These are phyloP conservation scores for Penicillium daleae DNA, from an alignment of 495 filamentous ascomycete genomes.

Conservation along the genomic window DNA sequence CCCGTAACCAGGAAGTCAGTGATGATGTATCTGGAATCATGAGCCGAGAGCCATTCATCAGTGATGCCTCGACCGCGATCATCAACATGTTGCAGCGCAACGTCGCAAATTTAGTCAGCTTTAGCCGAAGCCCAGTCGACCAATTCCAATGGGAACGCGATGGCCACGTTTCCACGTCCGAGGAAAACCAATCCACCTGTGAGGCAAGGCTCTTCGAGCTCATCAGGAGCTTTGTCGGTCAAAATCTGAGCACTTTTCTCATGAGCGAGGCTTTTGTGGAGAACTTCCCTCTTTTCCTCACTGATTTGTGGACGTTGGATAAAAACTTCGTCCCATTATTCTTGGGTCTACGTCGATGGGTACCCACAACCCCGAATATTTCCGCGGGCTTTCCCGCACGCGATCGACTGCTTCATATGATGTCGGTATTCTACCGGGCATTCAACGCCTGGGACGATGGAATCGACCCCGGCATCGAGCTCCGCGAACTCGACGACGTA, in stretches of 20 bases:
- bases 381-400: constrained; percentile 58
- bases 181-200: constrained; percentile 40
- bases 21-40: constrained; percentile 43
- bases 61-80: constrained; percentile 39
- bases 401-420: constrained; percentile 48
- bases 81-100: constrained; percentile 44
- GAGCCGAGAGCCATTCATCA: constrained; percentile 47
- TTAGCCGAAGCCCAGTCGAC: constrained; percentile 61
- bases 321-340: constrained; percentile 55
- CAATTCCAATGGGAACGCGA: constrained; percentile 63
- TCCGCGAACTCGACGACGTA: constrained; percentile 59
- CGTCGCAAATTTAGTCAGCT: constrained; percentile 58
- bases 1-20: constrained; percentile 38
- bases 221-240: constrained; percentile 57
- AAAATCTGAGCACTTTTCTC: constrained; percentile 53
- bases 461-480: constrained; percentile 47
- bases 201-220: constrained; percentile 58
- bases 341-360: constrained; percentile 55
- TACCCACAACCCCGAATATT: constrained; percentile 53
- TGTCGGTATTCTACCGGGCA: constrained; percentile 55
- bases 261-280: constrained; percentile 60
- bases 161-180: constrained; percentile 40
- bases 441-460: constrained; percentile 51
- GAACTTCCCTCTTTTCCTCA: constrained; percentile 53
- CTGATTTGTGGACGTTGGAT: constrained; percentile 60